Conservation (phyloP, 768 basidiomycete genomes). For the Vishniacozyma victoriae region DNA sequence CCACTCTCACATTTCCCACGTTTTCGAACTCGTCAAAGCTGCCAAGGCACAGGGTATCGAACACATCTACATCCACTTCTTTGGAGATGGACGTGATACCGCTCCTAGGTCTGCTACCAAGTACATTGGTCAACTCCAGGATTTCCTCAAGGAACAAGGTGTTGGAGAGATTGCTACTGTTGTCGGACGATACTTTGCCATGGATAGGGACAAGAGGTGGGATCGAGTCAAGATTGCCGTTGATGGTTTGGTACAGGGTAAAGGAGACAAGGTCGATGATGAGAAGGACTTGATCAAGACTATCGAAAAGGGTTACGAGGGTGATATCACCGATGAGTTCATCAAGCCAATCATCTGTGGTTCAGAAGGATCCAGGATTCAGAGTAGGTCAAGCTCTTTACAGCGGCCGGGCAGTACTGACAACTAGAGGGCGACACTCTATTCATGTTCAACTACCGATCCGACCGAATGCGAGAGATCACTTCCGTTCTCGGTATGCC, state of each 20-base stretch:
- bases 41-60: slow-evolving; percentile 81
- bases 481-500: slow-evolving; percentile 70
- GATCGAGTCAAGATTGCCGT: slow-evolving; percentile 85
- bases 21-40: slow-evolving; percentile 82
- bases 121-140: slow-evolving; percentile 69
- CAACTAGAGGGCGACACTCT: slow-evolving; percentile 71
- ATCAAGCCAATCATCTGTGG: slow-evolving; percentile 88
- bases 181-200: slow-evolving; percentile 87
- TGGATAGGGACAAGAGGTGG: slow-evolving; percentile 97
- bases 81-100: slow-evolving; percentile 91
- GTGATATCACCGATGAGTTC: slow-evolving; percentile 89
- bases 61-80: slow-evolving; percentile 84
- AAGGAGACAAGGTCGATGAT: slow-evolving; percentile 55
- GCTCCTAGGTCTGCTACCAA: slow-evolving; percentile 74
- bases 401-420: neutral
- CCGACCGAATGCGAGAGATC: slow-evolving; percentile 92
- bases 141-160: slow-evolving; percentile 66
- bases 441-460: slow-evolving; percentile 97
- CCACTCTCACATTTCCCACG: slow-evolving; percentile 88
- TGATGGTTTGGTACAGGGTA: slow-evolving; percentile 72
- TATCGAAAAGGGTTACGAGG: slow-evolving; percentile 68
- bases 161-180: slow-evolving; percentile 74
- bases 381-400: slow-evolving; percentile 53
- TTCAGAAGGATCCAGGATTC: slow-evolving; percentile 69
- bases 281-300: slow-evolving; percentile 59